These are phyloP conservation scores for Umbelopsis ramanniana DNA, from an alignment of 192 early-diverging fungal species.

Conservation along the genomic window DNA sequence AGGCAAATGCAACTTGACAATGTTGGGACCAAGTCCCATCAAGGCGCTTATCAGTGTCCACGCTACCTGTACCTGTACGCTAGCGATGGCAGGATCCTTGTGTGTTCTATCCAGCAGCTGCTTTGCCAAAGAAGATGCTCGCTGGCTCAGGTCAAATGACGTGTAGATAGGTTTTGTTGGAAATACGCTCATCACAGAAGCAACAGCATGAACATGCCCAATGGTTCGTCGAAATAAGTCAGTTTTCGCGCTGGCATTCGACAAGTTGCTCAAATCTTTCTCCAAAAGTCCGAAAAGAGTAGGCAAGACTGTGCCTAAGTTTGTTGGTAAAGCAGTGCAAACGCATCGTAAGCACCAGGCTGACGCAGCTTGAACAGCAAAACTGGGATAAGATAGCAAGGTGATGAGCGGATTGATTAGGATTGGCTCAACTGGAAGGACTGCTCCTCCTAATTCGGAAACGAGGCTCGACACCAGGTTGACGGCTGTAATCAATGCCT, in stretches of 20 bases:
- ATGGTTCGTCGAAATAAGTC: slow-evolving; percentile 55
- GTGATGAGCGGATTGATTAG: slow-evolving; percentile 70
- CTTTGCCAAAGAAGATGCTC: slow-evolving; percentile 76
- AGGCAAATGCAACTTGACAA: slow-evolving; percentile 78
- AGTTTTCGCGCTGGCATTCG: slow-evolving; percentile 49
- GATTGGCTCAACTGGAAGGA: slow-evolving; percentile 60
- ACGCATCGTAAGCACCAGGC: slow-evolving; percentile 74
- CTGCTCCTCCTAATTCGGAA: slow-evolving; percentile 77
- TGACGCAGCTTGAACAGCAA: slow-evolving; percentile 74
- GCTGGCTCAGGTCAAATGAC: slow-evolving; percentile 79
- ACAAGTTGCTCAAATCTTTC: slow-evolving; percentile 66
- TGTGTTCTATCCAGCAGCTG: slow-evolving; percentile 71
- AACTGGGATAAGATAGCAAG: slow-evolving; percentile 69
- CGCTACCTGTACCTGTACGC: slow-evolving; percentile 70
- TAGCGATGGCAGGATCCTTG: slow-evolving; percentile 64
- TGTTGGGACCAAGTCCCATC: slow-evolving; percentile 79
- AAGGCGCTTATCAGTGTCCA: slow-evolving; percentile 81
- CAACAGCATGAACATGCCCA: slow-evolving; percentile 67
- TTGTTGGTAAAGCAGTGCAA: slow-evolving; percentile 65
- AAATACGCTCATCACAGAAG: slow-evolving; percentile 71
- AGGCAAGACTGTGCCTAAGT: slow-evolving; percentile 65
- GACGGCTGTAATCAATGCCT: slow-evolving; percentile 69
- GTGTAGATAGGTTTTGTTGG: slow-evolving; percentile 67
- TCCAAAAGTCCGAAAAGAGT: slow-evolving; percentile 72
- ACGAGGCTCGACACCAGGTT: slow-evolving; percentile 76